Percentiles rank a stretch among this genome's conserved stretches.
These are phyloP conservation scores for Neofusicoccum umdonicola DNA, from an alignment of 2,329 filamentous ascomycete genomes.

Conservation along the genomic window DNA sequence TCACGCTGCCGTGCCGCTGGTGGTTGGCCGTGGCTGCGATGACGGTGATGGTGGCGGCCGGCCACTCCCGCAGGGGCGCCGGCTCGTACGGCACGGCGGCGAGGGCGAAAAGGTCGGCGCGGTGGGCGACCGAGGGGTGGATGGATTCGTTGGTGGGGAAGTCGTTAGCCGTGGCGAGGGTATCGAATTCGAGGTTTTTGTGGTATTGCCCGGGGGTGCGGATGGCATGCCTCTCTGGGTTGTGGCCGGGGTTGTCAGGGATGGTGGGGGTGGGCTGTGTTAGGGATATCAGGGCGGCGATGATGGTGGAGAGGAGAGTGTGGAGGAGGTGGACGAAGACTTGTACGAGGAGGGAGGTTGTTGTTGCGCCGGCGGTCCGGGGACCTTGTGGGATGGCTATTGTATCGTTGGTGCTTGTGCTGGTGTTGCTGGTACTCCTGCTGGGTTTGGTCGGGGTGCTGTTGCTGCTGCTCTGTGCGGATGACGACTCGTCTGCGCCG, in stretches of 20 bases:
- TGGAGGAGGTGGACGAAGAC: too few relatives aligned
- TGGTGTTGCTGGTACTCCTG: background rate
- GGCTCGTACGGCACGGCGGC: background rate
- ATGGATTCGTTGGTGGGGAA: constrained; percentile 12
- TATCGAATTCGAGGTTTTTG: background rate
- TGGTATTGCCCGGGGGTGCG: constrained; percentile 5
- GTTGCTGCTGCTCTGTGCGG: background rate
- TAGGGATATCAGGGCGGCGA: background rate
- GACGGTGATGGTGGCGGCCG: background rate
- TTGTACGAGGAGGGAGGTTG: background rate
- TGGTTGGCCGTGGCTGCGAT: too few relatives aligned
- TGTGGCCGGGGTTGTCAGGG: too few relatives aligned
- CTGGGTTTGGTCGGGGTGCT: background rate
- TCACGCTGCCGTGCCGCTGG: background rate
- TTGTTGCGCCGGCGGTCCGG: background rate
- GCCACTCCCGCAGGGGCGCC: background rate
- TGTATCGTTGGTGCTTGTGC: too few relatives aligned
- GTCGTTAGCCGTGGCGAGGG: background rate
- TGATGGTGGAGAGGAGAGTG: background rate
- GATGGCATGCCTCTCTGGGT: background rate
- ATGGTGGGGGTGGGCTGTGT: background rate
- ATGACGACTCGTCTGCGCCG: background rate
- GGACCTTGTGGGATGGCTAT: too few relatives aligned
- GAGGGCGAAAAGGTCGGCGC: background rate
- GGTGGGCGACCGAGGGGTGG: constrained; percentile 8